A percentile compares a stretch with the other conserved stretches of the same genome.
Conservation (phyloP, 306 rosid species). For the Crotalaria pallida region DNA sequence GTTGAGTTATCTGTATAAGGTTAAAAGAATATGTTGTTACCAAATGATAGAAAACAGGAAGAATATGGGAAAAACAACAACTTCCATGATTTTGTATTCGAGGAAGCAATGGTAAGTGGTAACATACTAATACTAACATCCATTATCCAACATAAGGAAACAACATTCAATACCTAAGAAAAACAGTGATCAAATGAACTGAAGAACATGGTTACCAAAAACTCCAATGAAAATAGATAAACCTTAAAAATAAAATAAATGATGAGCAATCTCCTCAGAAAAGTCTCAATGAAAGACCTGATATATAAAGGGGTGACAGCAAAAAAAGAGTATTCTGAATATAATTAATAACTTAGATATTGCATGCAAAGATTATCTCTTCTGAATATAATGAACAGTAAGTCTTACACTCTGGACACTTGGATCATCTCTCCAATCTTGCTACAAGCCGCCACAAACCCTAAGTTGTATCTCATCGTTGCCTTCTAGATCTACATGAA, state of each 20-base stretch:
- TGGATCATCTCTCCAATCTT: not conserved
- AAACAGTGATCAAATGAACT: not conserved
- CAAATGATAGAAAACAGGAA: not conserved
- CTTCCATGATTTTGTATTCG: not conserved
- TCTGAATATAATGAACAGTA: not conserved
- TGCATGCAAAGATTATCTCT: not conserved
- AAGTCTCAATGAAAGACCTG: not conserved
- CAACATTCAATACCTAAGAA: not conserved
- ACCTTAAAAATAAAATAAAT: not conserved
- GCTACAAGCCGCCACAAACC: slow-evolving; percentile 26
- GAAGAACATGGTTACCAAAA: not conserved
- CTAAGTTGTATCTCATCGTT: slow-evolving; percentile 20
- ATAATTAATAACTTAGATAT: slow-evolving; percentile 14
- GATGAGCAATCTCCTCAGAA: not conserved
- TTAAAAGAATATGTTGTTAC: not conserved
- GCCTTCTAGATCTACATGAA: slow-evolving; percentile 32
- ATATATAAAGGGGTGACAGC: not conserved
- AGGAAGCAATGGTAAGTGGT: slow-evolving; percentile 5
- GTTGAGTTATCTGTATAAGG: not conserved
- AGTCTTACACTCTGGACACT: too few relatives aligned
- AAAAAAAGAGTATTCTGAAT: not conserved
- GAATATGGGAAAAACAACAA: not conserved
- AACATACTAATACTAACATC: not conserved
- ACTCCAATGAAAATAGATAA: not conserved
- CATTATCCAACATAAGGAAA: not conserved